Evolutionary conservation across 2,329 filamentous ascomycete species (phyloP), one percentile per base, ranked within the genome.

Genomic region (Xylariaceae sp.): DNA sequence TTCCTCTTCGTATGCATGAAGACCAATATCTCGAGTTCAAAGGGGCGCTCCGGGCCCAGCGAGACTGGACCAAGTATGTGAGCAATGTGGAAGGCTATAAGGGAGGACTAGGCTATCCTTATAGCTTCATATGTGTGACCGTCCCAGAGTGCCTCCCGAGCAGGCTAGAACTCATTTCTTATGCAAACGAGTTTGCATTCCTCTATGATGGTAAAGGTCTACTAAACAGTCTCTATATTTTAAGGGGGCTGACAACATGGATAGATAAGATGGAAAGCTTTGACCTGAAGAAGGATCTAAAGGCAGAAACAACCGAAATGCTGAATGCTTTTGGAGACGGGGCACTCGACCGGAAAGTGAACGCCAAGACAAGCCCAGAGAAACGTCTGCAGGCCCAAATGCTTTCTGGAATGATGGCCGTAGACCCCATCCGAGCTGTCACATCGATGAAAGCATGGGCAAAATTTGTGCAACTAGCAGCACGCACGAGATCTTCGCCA

Each of bases 141-240:
- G 50, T 75, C 7, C 72, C 73, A 3, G 73, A 76, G 43, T 72
- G 70, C 43, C 55, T 71, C 4, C 73, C 73, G 2, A 70, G 74
- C 13, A 60, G 73, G 26, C 59, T 77, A 2, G 72, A 74, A 53
- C 63, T 74, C 18, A 51, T 74, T 20, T 67, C 67, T 4, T 75
- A 75, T 55, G 70, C 70, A 1, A 72, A 73, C 30, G 74, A 77
- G 52, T 75, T 71, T 55, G 72, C 67, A 1, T 75, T 76, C 49
- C 61, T 75, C 6, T 66, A 75, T 57, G 73, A 76, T 55, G 65
- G 60, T 57, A 62, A 41, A 43, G 30, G 11, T 6, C 32, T 21
- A n/a, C 16, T 10, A 24, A 3, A 16, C 20, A 7, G 43, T 58
- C 6, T 33, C 55, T 9, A 61, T 61, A 18, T 16, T 62, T 4